Conservation (phyloP, 2,329 filamentous ascomycete species). For the Pleomassaria siparia region DNA sequence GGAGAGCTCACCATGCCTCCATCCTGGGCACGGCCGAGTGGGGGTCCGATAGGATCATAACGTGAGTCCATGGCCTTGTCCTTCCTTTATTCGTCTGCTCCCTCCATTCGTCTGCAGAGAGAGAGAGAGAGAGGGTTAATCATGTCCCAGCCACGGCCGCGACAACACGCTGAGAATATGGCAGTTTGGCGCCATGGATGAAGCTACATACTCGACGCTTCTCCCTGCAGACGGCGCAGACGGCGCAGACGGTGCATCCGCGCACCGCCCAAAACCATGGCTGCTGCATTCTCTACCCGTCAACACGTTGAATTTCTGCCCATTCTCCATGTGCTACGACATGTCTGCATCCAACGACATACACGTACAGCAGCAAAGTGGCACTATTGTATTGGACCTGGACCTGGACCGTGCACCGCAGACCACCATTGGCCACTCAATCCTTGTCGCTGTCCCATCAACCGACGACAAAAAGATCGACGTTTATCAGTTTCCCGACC, state of each 20-base stretch:
- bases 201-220: conserved; percentile 64
- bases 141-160: conserved; percentile 78
- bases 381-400: neutral
- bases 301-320: conserved; percentile 94
- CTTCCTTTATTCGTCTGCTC: neutral
- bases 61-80: conserved; percentile 59
- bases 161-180: conserved; percentile 87
- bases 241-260: conserved; percentile 42
- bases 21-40: conserved; percentile 76
- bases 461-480: conserved; percentile 63
- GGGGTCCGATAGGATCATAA: conserved; percentile 74
- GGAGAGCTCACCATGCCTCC: conserved; percentile 78
- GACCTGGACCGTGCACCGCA: neutral
- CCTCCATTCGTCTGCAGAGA: conserved; percentile 5
- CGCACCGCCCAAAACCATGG: conserved; percentile 69
- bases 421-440: conserved; percentile 25
- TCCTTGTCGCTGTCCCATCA: conserved; percentile 76
- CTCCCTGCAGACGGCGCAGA: conserved; percentile 83
- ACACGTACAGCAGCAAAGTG: neutral
- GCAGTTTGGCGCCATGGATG: conserved; percentile 66
- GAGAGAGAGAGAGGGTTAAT: no score
- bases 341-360: conserved; percentile 12
- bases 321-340: conserved; percentile 66
- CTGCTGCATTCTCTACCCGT: conserved; percentile 81
- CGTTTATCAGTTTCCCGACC: conserved; percentile 78